These are phyloP conservation scores for Viridothelium virens DNA, from an alignment of 495 filamentous ascomycete species.

Conservation along the genomic window DNA sequence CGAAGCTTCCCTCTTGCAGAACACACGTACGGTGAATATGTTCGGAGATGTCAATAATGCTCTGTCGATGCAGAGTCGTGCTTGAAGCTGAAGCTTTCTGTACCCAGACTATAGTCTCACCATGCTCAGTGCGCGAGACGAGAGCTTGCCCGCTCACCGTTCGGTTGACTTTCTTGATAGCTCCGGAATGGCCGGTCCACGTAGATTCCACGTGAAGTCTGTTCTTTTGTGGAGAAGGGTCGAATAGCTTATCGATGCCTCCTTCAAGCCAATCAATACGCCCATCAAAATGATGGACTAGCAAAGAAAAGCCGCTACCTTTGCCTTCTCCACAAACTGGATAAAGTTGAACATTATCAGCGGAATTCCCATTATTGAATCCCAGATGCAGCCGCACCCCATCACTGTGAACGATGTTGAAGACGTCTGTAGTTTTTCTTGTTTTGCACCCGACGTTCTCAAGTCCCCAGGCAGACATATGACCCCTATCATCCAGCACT, in stretches of 20 bases:
- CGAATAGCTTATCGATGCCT: conserved; percentile 72
- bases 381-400: conserved; percentile 47
- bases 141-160: conserved; percentile 72
- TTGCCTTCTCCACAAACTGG: conserved; percentile 57
- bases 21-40: conserved; percentile 80
- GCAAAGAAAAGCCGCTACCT: conserved; percentile 59
- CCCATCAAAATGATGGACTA: conserved; percentile 83
- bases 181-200: conserved; percentile 78
- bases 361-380: conserved; percentile 21
- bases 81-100: conserved; percentile 46
- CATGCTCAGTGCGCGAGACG: conserved; percentile 69
- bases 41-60: conserved; percentile 57
- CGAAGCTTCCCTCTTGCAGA: conserved; percentile 63
- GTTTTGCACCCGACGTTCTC: conserved; percentile 75
- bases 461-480: conserved; percentile 91
- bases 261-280: conserved; percentile 72
- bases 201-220: conserved; percentile 52
- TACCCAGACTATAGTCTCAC: conserved; percentile 77
- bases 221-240: conserved; percentile 54
- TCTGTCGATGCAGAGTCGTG: conserved; percentile 57
- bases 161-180: conserved; percentile 76
- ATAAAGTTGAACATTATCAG: conserved; percentile 62
- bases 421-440: conserved; percentile 48
- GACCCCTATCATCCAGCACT: conserved; percentile 71
- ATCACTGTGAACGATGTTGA: conserved; percentile 81